phyloP scores from a whole-genome alignment of 2,329 filamentous ascomycete species.

The Cryphonectria japonica region DNA sequence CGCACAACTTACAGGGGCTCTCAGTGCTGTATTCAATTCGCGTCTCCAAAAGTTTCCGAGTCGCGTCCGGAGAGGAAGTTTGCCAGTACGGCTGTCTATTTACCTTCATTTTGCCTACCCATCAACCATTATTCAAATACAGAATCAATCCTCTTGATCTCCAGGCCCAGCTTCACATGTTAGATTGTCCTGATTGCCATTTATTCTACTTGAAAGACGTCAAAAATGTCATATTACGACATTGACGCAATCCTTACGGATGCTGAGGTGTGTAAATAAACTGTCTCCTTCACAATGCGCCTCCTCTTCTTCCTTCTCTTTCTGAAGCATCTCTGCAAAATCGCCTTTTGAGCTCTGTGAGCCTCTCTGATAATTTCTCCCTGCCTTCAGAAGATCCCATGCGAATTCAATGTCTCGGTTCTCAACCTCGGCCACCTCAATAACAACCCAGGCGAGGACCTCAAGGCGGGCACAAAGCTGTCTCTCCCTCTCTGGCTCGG shows the following conservation, averaged over 20 bases:
- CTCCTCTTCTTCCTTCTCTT: background rate
- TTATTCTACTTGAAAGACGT: background rate
- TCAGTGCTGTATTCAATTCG: conserved; percentile 7
- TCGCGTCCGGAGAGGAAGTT: background rate
- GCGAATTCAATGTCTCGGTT: conserved; percentile 89
- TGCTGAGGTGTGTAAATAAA: conserved; percentile 63
- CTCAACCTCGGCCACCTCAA: conserved; percentile 88
- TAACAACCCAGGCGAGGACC: conserved; percentile 70
- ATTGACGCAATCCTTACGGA: conserved; percentile 84
- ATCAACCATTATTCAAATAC: background rate
- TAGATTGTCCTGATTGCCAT: background rate
- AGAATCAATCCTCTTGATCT: background rate
- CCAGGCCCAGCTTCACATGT: background rate
- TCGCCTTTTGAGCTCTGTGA: background rate
- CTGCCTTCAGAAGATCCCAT: conserved; percentile 78
- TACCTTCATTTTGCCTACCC: background rate
- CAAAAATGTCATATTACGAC: conserved; percentile 76
- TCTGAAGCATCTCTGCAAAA: background rate
- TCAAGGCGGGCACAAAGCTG: conserved; percentile 80
- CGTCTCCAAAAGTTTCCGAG: conserved; percentile 15
- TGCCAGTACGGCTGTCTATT: background rate
- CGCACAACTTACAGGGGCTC: conserved; percentile 1
- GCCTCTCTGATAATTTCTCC: background rate
- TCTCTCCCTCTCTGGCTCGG: conserved; percentile 91
- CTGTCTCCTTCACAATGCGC: too few species aligned